Percentiles rank a stretch among this genome's conserved stretches.
phyloP scores from a whole-genome alignment of 352 stramenopile species.

The Peronospora belbahrii region DNA sequence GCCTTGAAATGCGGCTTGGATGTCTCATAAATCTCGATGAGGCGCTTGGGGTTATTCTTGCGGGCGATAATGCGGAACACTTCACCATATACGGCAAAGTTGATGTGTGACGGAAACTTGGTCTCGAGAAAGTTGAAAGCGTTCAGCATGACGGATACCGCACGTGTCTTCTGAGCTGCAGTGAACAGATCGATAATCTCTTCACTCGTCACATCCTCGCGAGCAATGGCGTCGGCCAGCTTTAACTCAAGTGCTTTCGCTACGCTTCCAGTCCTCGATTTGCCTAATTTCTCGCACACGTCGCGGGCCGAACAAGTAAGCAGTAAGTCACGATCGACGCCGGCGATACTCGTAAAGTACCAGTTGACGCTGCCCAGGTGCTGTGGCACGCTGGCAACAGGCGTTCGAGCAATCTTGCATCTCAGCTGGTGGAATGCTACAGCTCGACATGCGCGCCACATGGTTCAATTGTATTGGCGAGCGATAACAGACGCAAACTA shows the following conservation, averaged over 20 bases:
- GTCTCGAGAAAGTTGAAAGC: constrained; percentile 40
- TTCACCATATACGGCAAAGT: constrained; percentile 57
- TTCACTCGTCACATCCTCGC: constrained; percentile 35
- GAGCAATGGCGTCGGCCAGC: constrained; percentile 23
- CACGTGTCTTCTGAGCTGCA: constrained; percentile 42
- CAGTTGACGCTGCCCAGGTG: constrained; percentile 8
- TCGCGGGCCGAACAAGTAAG: constrained; percentile 32
- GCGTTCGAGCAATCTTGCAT: constrained; percentile 9
- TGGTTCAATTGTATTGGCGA: constrained; percentile 14
- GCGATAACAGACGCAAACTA: no score
- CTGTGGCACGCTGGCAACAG: constrained; percentile 10
- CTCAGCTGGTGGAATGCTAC: constrained; percentile 39
- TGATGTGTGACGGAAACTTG: constrained; percentile 38
- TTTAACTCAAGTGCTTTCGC: constrained; percentile 34
- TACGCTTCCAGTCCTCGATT: constrained; percentile 25
- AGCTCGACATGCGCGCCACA: constrained; percentile 53
- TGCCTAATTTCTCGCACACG: constrained; percentile 31
- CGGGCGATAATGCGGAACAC: constrained; percentile 45
- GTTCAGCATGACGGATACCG: constrained; percentile 39
- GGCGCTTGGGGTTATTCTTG: constrained; percentile 28
- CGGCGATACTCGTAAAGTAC: constrained; percentile 37
- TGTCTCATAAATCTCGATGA: constrained; percentile 43
- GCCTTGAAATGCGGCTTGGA: constrained; percentile 34
- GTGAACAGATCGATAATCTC: constrained; percentile 51
- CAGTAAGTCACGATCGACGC: constrained; percentile 38